Percentiles rank a stretch among this genome's conserved stretches.
These are phyloP conservation scores for Colletotrichum salicis DNA, from an alignment of 2,329 filamentous ascomycete genomes.

Conservation along the genomic window DNA sequence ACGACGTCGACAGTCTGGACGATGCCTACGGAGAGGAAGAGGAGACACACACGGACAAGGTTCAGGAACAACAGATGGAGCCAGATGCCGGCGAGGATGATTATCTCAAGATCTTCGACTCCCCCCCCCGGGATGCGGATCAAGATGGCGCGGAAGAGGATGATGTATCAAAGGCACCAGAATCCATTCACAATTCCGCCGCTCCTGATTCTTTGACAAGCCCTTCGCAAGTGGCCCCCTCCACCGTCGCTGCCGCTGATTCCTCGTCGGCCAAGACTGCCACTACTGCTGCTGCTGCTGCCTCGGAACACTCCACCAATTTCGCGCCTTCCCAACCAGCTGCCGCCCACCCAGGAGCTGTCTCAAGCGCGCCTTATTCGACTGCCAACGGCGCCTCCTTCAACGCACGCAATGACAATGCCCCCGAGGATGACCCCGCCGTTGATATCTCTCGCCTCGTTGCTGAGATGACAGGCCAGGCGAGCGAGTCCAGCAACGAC, in stretches of 20 bases:
- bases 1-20: conserved; percentile 57
- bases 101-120: conserved; percentile 63
- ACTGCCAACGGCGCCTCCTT: conserved; percentile 38
- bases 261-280: conserved; percentile 41
- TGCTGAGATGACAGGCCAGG: conserved; percentile 52
- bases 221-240: conserved; percentile 43
- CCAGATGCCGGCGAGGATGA: conserved; percentile 54
- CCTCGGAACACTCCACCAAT: conserved; percentile 31
- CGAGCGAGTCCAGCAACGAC: conserved; percentile 41
- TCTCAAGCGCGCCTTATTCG: conserved; percentile 38
- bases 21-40: conserved; percentile 57
- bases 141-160: conserved; percentile 45
- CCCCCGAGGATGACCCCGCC: conserved; percentile 43
- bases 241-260: conserved; percentile 46
- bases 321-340: conserved; percentile 32
- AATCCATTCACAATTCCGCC: conserved; percentile 55
- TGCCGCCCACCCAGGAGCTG: conserved; percentile 44
- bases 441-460: conserved; percentile 54
- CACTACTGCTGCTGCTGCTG: conserved; percentile 30
- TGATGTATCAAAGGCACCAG: conserved; percentile 57
- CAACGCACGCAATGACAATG: conserved; percentile 43
- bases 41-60: conserved; percentile 42
- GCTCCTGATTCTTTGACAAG: conserved; percentile 51
- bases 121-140: conserved; percentile 52
- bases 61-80: conserved; percentile 42